These are phyloP conservation scores for Leonotis leonurus DNA, from an alignment of 257 asterid genomes.

Conservation along the genomic window DNA sequence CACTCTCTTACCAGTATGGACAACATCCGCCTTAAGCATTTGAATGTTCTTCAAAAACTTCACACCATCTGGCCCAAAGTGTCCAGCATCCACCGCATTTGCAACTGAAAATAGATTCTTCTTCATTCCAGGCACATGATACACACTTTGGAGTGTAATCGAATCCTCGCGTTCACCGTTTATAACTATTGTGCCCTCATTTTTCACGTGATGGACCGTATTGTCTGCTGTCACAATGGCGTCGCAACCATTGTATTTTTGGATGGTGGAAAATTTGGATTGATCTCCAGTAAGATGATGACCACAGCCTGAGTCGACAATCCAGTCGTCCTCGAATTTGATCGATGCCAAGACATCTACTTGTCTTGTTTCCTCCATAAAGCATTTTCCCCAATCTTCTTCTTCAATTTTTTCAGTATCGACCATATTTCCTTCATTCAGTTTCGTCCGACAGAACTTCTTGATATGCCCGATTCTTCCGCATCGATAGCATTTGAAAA, in stretches of 20 bases:
- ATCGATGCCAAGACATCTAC: background rate
- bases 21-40: background rate
- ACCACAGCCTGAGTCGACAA: background rate
- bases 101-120: background rate
- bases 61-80: background rate
- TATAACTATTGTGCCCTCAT: background rate
- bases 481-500: constrained; percentile 4
- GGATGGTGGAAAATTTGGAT: background rate
- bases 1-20: constrained; percentile 8
- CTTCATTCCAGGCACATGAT: background rate
- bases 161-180: background rate
- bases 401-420: background rate
- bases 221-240: background rate
- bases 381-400: background rate
- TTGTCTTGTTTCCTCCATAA: background rate
- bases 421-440: background rate
- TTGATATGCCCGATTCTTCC: background rate
- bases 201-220: background rate
- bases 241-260: background rate
- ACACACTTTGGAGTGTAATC: background rate
- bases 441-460: background rate
- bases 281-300: background rate
- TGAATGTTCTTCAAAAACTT: background rate
- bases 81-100: background rate
- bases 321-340: background rate